A percentile compares a stretch with the other conserved stretches of the same genome.
Conservation (phyloP, 176 grass and related monocot species). For the Microstegium vimineum region DNA sequence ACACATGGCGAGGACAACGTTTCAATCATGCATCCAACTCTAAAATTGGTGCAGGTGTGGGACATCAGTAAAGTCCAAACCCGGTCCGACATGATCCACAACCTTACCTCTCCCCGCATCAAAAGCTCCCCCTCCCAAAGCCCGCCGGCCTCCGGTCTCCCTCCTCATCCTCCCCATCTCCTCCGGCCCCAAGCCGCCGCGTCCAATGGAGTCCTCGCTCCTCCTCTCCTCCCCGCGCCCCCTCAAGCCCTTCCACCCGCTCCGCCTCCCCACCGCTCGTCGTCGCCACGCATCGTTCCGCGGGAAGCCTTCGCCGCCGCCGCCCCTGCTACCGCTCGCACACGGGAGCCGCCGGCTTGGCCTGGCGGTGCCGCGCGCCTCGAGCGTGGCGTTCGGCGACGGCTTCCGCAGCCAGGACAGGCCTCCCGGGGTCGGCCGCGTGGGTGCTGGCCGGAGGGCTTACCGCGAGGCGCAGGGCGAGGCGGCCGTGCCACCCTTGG, state of each 20-base stretch:
- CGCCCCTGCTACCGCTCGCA: constrained; percentile 5
- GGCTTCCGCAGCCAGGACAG: constrained; percentile 33
- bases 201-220: constrained; percentile 68
- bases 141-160: background rate
- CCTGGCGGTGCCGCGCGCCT: constrained; percentile 27
- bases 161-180: background rate
- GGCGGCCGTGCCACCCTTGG: constrained; percentile 7
- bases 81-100: constrained; percentile 19
- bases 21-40: too few relatives aligned
- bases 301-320: background rate
- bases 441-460: constrained; percentile 36
- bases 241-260: constrained; percentile 20
- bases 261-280: background rate
- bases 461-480: constrained; percentile 63
- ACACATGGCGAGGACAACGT: too few relatives aligned
- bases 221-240: constrained; percentile 50
- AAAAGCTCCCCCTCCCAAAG: background rate
- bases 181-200: background rate
- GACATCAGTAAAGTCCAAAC: background rate
- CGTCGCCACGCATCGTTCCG: constrained; percentile 15
- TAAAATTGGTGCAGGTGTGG: too few relatives aligned
- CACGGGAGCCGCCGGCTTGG: background rate
- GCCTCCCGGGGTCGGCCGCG: constrained; percentile 20
- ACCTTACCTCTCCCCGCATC: background rate
- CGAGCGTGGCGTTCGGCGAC: constrained; percentile 33